These are phyloP conservation scores for Xylaria telfairii DNA, from an alignment of 495 filamentous ascomycete species.

Conservation along the genomic window DNA sequence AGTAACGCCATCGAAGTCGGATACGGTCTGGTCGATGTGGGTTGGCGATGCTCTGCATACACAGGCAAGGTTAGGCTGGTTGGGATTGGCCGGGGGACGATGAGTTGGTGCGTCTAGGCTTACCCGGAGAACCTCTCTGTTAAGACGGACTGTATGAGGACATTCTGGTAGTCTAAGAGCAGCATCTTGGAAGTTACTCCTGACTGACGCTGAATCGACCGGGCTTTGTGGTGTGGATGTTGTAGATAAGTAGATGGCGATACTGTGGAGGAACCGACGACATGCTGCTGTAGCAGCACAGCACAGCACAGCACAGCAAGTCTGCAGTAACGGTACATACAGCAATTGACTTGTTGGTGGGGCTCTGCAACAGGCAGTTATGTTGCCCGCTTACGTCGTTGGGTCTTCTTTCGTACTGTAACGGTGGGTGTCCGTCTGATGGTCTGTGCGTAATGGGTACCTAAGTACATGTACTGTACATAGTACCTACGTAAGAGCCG, in stretches of 20 bases:
- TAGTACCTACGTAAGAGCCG: no score
- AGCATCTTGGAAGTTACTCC: conserved; percentile 68
- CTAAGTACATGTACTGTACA: no score
- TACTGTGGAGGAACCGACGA: conserved; percentile 6
- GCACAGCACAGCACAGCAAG: no score
- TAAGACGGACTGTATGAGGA: conserved; percentile 92
- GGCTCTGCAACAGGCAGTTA: conserved; percentile 12
- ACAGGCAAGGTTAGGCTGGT: conserved; percentile 10
- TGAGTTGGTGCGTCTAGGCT: conserved; percentile 28
- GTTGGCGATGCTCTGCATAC: conserved; percentile 73
- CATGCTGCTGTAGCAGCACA: no score
- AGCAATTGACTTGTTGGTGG: neutral
- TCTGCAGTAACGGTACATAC: no score
- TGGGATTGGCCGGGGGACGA: conserved; percentile 3
- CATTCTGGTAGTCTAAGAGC: conserved; percentile 98
- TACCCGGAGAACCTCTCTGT: conserved; percentile 95
- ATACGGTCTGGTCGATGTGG: conserved; percentile 95
- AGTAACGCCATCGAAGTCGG: conserved; percentile 96
- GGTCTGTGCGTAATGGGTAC: conserved; percentile 2
- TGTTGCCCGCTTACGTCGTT: conserved; percentile 22
- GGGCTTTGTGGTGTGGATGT: conserved; percentile 20
- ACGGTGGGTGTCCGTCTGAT: neutral
- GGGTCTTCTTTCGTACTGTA: neutral
- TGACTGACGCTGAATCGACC: conserved; percentile 22
- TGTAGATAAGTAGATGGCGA: conserved; percentile 15